These are phyloP conservation scores for Amaranthus cruentus DNA, from an alignment of 148 eudicot genomes.

Conservation along the genomic window DNA sequence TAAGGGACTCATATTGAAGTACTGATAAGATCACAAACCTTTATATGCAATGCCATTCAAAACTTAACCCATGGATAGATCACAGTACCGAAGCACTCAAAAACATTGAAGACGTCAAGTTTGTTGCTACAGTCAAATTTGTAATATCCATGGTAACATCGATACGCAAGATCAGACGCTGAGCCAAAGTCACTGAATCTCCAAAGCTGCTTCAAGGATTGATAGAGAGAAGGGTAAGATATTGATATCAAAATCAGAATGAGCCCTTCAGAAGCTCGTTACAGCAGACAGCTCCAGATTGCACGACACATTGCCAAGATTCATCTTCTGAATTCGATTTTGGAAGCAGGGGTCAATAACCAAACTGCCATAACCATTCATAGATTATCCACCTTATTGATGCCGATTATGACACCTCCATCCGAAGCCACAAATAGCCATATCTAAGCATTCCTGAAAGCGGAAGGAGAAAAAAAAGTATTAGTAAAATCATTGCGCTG, in stretches of 20 bases:
- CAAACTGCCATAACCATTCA: background rate
- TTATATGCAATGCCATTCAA: too few relatives aligned
- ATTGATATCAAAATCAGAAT: background rate
- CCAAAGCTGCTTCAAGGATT: background rate
- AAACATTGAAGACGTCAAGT: background rate
- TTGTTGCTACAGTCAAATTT: background rate
- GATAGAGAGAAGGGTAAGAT: background rate
- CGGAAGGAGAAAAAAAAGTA: slow-evolving; percentile 1
- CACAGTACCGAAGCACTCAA: background rate
- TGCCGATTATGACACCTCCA: background rate
- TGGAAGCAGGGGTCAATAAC: background rate
- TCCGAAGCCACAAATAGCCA: background rate
- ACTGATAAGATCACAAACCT: too few relatives aligned
- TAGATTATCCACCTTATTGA: background rate
- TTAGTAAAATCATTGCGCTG: slow-evolving; percentile 5
- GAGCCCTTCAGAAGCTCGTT: background rate
- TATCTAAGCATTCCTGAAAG: slow-evolving; percentile 20
- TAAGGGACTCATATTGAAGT: background rate
- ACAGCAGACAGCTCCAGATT: background rate
- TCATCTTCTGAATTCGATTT: slow-evolving; percentile 7
- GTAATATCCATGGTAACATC: background rate
- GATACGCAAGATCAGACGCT: background rate
- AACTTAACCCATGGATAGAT: too few relatives aligned
- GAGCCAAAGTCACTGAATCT: background rate
- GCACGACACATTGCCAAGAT: background rate